These are phyloP conservation scores for Chlamydomonas applanata DNA, from an alignment of 139 green algal species.

Conservation along the genomic window DNA sequence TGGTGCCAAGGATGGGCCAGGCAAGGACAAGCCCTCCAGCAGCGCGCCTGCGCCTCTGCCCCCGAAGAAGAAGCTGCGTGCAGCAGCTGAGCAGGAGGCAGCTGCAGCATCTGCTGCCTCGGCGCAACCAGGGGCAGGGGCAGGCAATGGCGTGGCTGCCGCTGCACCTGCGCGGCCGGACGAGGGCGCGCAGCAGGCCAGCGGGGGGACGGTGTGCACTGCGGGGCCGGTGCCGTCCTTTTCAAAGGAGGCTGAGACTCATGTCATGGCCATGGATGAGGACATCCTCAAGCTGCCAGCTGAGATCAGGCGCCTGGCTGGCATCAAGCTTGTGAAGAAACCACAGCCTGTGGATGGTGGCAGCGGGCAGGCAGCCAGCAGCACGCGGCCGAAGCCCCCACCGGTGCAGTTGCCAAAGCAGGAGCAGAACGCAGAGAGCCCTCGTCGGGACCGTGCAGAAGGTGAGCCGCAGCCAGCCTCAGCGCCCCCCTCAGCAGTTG, in stretches of 20 bases:
- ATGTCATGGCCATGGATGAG: slow-evolving; percentile 3
- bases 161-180: background rate
- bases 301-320: slow-evolving; percentile 42
- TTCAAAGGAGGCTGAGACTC: background rate
- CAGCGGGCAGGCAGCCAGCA: background rate
- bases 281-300: slow-evolving; percentile 33
- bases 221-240: background rate
- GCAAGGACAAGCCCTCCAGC: background rate
- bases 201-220: background rate
- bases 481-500: no score
- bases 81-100: background rate
- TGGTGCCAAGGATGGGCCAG: background rate
- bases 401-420: background rate
- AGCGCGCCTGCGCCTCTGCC: background rate
- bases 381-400: background rate
- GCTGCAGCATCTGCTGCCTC: slow-evolving; percentile 1
- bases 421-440: slow-evolving; percentile 3
- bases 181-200: background rate
- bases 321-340: slow-evolving; percentile 34
- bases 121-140: background rate
- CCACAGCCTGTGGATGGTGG: background rate
- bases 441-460: background rate
- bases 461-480: no score
- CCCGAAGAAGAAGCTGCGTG: slow-evolving; percentile 9
- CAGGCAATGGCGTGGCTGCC: background rate